Conservation (phyloP, 2,329 filamentous ascomycete genomes). For the Colletotrichum caudatum region DNA sequence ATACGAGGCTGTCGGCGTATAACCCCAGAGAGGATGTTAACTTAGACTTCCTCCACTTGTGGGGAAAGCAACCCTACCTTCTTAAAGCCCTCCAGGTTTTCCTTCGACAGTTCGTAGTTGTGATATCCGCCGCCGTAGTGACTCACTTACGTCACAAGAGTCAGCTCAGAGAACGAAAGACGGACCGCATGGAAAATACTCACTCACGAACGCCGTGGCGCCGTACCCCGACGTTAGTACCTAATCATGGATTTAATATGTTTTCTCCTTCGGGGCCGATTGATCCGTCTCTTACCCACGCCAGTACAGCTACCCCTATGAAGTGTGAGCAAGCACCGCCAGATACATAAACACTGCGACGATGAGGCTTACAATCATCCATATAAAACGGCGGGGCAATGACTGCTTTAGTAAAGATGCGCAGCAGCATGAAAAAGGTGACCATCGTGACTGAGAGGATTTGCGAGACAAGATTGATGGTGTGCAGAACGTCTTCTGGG, state of each 20-base stretch:
- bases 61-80: conserved; percentile 45
- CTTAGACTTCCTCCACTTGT: accelerated
- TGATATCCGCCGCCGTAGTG: conserved; percentile 54
- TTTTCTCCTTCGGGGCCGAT: accelerated
- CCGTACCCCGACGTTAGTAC: conserved; percentile 49
- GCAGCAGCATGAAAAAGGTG: conserved; percentile 45
- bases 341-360: neutral
- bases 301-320: conserved; percentile 27
- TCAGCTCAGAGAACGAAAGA: neutral
- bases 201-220: conserved; percentile 45
- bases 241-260: conserved; percentile 37
- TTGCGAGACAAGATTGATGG: conserved; percentile 47
- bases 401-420: conserved; percentile 46
- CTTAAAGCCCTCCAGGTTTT: conserved; percentile 50
- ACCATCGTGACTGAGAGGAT: conserved; percentile 46
- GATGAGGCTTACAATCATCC: conserved; percentile 47
- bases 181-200: neutral
- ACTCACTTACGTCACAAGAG: conserved; percentile 37
- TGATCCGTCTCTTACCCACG: conserved; percentile 18
- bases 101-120: conserved; percentile 48
- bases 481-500: conserved; percentile 47
- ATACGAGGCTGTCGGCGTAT: conserved; percentile 59
- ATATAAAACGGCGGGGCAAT: conserved; percentile 37
- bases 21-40: conserved; percentile 25
- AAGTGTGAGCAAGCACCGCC: neutral